phyloP scores from a whole-genome alignment of 2,329 filamentous ascomycete species.

The Pseudopithomyces chartarum region DNA sequence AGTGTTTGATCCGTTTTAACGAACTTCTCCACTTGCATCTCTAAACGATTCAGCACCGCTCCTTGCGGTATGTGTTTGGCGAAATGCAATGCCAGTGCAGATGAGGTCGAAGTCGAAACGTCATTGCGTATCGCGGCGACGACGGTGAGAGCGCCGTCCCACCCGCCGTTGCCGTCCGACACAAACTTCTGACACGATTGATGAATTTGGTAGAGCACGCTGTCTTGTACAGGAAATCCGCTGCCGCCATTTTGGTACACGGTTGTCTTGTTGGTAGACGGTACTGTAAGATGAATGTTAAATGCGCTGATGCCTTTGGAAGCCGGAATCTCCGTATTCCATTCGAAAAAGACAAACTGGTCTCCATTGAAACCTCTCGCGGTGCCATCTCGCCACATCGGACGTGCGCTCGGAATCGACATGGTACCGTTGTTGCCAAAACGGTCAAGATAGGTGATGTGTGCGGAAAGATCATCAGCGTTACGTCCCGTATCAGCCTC shows the following conservation, averaged over 20 bases:
- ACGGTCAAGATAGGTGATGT: neutral
- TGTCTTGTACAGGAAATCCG: conserved; percentile 5
- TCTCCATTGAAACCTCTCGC: neutral
- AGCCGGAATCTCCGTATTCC: neutral
- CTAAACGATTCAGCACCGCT: neutral
- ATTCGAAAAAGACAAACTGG: conserved; percentile 8
- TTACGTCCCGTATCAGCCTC: conserved; percentile 12
- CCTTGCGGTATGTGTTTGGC: conserved; percentile 2
- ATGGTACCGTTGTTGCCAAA: neutral
- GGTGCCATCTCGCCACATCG: neutral
- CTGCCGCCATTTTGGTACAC: conserved; percentile 5
- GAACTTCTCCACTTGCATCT: conserved; percentile 2
- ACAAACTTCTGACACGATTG: neutral
- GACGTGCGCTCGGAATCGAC: neutral
- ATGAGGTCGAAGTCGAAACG: neutral
- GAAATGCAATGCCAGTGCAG: conserved; percentile 1
- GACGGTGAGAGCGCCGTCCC: conserved; percentile 1
- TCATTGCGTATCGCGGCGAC: conserved; percentile 1
- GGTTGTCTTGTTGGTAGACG: neutral
- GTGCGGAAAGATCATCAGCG: neutral
- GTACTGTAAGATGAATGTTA: neutral
- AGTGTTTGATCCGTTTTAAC: neutral
- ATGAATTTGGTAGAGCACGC: conserved; percentile 1
- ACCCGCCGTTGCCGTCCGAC: neutral
- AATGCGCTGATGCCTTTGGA: conserved; percentile 1